A percentile compares a stretch with the other conserved stretches of the same genome.
phyloP scores from a whole-genome alignment of 495 filamentous ascomycete genomes.

The Penicillium nucicola region DNA sequence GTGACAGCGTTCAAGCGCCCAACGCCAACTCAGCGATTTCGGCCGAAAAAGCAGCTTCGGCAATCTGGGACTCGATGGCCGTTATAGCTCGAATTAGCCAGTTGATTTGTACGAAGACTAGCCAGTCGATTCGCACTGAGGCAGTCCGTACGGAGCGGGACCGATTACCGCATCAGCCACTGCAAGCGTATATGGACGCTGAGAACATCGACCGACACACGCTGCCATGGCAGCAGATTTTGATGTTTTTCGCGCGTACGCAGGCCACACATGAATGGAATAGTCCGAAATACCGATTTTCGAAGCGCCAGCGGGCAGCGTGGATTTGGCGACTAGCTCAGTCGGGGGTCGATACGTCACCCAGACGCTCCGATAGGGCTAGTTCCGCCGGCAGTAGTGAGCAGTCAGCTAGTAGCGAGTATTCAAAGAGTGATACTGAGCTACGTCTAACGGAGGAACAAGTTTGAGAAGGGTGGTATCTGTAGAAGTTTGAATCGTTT shows the following conservation, averaged over 20 bases:
- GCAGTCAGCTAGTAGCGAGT: too few species aligned
- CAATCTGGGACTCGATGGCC: not conserved
- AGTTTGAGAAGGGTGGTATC: too few species aligned
- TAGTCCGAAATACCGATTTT: not conserved
- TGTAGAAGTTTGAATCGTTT: too few species aligned
- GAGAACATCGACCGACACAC: slow-evolving; percentile 4
- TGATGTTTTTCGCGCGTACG: slow-evolving; percentile 12
- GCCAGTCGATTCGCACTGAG: not conserved
- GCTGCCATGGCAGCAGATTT: slow-evolving; percentile 12
- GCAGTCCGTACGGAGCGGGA: not conserved
- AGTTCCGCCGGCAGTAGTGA: too few species aligned
- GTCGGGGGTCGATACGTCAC: too few species aligned
- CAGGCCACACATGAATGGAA: slow-evolving; percentile 1
- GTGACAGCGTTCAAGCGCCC: not conserved
- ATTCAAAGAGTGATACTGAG: too few species aligned
- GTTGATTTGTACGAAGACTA: not conserved
- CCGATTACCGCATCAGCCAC: not conserved
- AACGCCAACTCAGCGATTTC: too few species aligned
- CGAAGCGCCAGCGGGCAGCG: not conserved
- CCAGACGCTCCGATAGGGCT: too few species aligned
- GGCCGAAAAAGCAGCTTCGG: not conserved
- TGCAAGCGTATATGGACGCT: slow-evolving; percentile 10
- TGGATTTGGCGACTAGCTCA: not conserved
- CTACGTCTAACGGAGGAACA: too few species aligned
- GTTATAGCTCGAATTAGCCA: slow-evolving; percentile 4